Evolutionary conservation across 768 basidiomycete species (phyloP).

Genomic region (Mycena maculata): DNA sequence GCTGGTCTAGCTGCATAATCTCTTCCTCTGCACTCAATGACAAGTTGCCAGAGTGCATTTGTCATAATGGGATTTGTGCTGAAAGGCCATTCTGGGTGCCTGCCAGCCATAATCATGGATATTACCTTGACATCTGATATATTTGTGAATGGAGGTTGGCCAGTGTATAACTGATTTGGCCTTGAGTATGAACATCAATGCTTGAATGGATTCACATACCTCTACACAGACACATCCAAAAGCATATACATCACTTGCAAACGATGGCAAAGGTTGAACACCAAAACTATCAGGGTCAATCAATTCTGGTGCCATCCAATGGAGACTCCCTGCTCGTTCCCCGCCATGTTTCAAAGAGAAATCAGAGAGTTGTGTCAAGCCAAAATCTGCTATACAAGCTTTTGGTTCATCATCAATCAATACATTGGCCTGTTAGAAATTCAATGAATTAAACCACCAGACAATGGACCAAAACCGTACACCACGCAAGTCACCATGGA

Average conservation of each 20-base stretch:
- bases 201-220: neutral
- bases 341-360: neutral
- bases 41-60: slow-evolving; percentile 1
- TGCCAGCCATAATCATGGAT: neutral
- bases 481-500: slow-evolving; percentile 15
- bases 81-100: neutral
- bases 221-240: slow-evolving; percentile 7
- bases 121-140: neutral
- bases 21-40: neutral
- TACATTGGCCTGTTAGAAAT: neutral
- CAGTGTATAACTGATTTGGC: neutral
- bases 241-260: slow-evolving; percentile 7
- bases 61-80: neutral
- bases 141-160: neutral
- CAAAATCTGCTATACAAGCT: slow-evolving; percentile 5
- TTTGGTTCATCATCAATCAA: neutral
- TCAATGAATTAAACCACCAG: neutral
- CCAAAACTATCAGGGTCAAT: slow-evolving; percentile 5
- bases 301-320: slow-evolving; percentile 12
- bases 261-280: neutral
- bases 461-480: neutral
- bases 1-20: neutral
- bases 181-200: neutral
- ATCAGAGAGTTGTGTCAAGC: neutral
- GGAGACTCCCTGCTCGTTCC: neutral